Percentiles rank a stretch among this genome's conserved stretches.
These are phyloP conservation scores for Bruguiera gymnorhiza DNA, from an alignment of 345 rosid genomes.

Conservation along the genomic window DNA sequence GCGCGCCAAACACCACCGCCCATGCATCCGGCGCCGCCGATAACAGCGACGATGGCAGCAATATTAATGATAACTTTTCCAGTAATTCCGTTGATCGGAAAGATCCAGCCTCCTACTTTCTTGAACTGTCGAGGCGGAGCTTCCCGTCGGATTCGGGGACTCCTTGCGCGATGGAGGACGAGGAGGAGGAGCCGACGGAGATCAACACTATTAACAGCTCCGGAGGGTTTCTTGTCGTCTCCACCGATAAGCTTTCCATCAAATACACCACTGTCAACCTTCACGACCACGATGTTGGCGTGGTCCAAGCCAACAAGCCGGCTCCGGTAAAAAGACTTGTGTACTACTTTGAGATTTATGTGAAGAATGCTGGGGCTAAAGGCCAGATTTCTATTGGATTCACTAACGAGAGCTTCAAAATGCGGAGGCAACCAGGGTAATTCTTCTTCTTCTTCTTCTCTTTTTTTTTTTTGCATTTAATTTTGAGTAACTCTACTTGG, in stretches of 20 bases:
- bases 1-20: not conserved
- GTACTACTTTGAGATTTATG: conserved; percentile 91
- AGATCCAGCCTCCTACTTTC: conserved; percentile 55
- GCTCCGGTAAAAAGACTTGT: conserved; percentile 69
- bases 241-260: conserved; percentile 74
- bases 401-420: conserved; percentile 67
- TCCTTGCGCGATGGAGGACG: conserved; percentile 29
- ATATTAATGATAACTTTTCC: not conserved
- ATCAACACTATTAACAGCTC: conserved; percentile 84
- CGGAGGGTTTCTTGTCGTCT: conserved; percentile 74
- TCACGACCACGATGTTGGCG: conserved; percentile 89
- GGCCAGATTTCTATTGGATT: conserved; percentile 86
- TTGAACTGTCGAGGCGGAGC: conserved; percentile 31
- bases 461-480: not conserved
- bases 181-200: conserved; percentile 75
- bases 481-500: not conserved
- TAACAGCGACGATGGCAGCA: conserved; percentile 8
- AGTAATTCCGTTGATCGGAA: conserved; percentile 2
- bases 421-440: conserved; percentile 94
- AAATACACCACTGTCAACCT: conserved; percentile 58
- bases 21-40: not conserved
- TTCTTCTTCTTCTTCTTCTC: not conserved
- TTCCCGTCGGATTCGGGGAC: conserved; percentile 28
- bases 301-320: conserved; percentile 74
- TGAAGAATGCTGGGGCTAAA: conserved; percentile 66